A percentile compares a stretch with the other conserved stretches of the same genome.
Evolutionary conservation across 75 land plant species (phyloP).

Genomic region (Cunninghamia lanceolata): DNA sequence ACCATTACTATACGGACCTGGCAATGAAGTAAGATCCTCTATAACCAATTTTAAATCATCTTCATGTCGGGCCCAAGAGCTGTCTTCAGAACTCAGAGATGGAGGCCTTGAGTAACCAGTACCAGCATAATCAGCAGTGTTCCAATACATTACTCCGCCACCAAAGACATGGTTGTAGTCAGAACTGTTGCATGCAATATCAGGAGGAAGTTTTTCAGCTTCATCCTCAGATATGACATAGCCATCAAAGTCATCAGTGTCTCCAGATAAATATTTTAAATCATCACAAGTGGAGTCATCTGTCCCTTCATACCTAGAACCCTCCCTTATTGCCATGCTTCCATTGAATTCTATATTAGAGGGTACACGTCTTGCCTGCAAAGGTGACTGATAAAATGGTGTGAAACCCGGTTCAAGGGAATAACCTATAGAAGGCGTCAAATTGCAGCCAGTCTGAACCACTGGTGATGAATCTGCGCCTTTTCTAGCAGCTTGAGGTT

Average conservation of each 20-base stretch:
- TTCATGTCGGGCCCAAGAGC: conserved; percentile 96
- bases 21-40: conserved; percentile 64
- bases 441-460: conserved; percentile 38
- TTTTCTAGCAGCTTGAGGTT: conserved; percentile 18
- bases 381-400: conserved; percentile 48
- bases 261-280: conserved; percentile 34
- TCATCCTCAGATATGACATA: conserved; percentile 84
- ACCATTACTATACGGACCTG: conserved; percentile 53
- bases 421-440: conserved; percentile 32
- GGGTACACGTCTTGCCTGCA: conserved; percentile 24
- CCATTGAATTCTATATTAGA: conserved; percentile 23
- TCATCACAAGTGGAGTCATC: conserved; percentile 52
- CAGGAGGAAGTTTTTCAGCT: conserved; percentile 28
- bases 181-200: conserved; percentile 24
- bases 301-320: conserved; percentile 37
- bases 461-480: conserved; percentile 77
- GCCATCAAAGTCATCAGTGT: conserved; percentile 65
- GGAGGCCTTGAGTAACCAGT: conserved; percentile 87
- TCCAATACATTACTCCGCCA: conserved; percentile 99
- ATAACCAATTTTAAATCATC: conserved; percentile 80
- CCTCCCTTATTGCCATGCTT: conserved; percentile 26
- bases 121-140: conserved; percentile 76
- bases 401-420: conserved; percentile 44
- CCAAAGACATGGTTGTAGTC: conserved; percentile 94
- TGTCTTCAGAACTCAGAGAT: conserved; percentile 97